These are phyloP conservation scores for Aspergillus fumigatiaffinis DNA, from an alignment of 2,329 filamentous ascomycete species.

Conservation along the genomic window DNA sequence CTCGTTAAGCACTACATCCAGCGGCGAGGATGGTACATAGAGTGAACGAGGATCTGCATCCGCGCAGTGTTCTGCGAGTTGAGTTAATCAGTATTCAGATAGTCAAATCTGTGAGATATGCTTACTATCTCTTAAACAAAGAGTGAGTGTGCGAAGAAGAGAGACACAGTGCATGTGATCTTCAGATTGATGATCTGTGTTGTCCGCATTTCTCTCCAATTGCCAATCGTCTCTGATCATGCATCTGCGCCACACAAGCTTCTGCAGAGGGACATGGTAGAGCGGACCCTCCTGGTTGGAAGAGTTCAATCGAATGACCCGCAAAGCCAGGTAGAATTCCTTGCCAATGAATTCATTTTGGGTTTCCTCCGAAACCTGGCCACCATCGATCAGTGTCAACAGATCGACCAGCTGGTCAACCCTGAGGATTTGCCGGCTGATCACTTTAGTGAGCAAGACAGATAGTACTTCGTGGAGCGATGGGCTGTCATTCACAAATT, in stretches of 20 bases:
- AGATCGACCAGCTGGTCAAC: constrained; percentile 55
- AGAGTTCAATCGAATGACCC: constrained; percentile 52
- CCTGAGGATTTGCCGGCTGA: constrained; percentile 66
- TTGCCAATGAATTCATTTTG: constrained; percentile 48
- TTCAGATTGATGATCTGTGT: constrained; percentile 66
- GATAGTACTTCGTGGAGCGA: constrained; percentile 69
- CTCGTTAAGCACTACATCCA: constrained; percentile 26
- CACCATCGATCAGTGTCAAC: constrained; percentile 71
- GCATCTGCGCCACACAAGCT: constrained; percentile 77
- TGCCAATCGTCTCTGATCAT: constrained; percentile 83
- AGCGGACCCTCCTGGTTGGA: constrained; percentile 49
- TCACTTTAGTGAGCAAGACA: constrained; percentile 63
- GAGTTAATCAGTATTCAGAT: constrained; percentile 5
- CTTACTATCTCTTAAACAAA: constrained; percentile 54
- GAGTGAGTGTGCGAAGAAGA: constrained; percentile 63
- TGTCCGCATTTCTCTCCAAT: constrained; percentile 71
- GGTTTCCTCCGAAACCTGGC: constrained; percentile 42
- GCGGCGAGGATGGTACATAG: constrained; percentile 23
- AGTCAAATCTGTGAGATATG: background rate
- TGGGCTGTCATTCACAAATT: constrained; percentile 56
- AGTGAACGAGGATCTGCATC: constrained; percentile 14
- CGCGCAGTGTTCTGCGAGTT: constrained; percentile 14
- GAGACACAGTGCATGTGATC: constrained; percentile 62
- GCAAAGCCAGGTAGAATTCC: constrained; percentile 72
- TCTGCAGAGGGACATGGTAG: constrained; percentile 24